Evolutionary conservation across 805 yeast species (phyloP), one percentile per base, ranked within the genome.

Genomic region (Ogataea minuta): DNA sequence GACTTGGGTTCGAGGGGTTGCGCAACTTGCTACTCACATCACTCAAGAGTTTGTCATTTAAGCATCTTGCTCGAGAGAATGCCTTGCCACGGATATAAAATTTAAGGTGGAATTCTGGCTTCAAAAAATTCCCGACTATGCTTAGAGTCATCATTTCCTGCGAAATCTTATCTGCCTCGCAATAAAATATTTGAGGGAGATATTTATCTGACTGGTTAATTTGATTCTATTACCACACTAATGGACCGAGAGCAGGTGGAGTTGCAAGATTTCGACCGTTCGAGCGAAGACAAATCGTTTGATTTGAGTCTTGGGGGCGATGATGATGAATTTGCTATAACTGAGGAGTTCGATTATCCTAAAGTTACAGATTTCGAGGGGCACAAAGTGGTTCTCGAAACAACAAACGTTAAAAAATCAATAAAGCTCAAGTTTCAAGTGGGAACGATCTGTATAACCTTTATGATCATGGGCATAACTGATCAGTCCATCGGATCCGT

Each of bases 401-500:
- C 74, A 2, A 50, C 44, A n/a, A 66, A 73, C 48, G 62, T 71
- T 53, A 58, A 66, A 15, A 31, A 54, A 9, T 70, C 74, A 24
- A 20, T 23, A 3, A 54, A 59, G 24, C 56, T 79, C 9, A 65
- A 65, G 39, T n/a, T 53, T 4, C 83, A 79, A 54, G 60, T 78
- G 16, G 1, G 61, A 0, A 54, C 70, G 0, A 56, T 68, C 1
- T 72, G 63, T 43, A 27, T 60, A 16, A 53, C 67, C 1, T 72
- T 78, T 49, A 53, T 68, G 2, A 51, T 76, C 1, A 57, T 75
- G 43, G 88, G 88, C 0, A 52, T 80, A 20, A 67, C 71, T 5
- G 87, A 81, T 48, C 83, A 80, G 53, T 66, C 82, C 0, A 56
- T 78, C 12, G 87, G 87, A 0, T 70, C 84, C 0, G 53, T 80